Evolutionary conservation across 1,284 basidiomycete genomes (phyloP), one percentile per base, ranked within the genome.

Genomic region (Cutaneotrichosporon arboriforme): DNA sequence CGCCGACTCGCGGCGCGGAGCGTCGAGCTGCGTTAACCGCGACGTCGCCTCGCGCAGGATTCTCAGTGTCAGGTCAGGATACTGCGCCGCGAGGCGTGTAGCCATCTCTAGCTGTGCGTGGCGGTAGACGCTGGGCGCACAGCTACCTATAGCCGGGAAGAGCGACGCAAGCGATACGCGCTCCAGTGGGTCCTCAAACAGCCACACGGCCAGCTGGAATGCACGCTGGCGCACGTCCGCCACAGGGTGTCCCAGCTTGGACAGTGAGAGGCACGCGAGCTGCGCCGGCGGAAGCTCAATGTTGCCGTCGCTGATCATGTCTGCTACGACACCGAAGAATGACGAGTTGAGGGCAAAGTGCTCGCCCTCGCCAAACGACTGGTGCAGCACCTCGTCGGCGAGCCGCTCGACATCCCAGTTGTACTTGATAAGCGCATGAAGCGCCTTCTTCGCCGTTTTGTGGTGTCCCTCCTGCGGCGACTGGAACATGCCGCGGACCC

Each of bases 201-300:
- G 80, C 17, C 81, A 80, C 61, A 88, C 84, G n/a, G 93, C 77
- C 55, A 90, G 81, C 55, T 83, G 80, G 69, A 93, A 87, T 1
- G 92, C 87, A 44, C 82, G 81, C n/a, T 81, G 80, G 7, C 92
- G 84, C 40, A 87, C 83, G 26, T 80, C 77, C 2, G 80, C 65
- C 31, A 83, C 79, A 2, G 84, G 82, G 69, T 94, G 88, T 34
- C 88, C 87, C 3, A 97, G 80, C 69, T 94, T 94, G 18, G 88
- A 84, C 10, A 96, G 76, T 0, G 86, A 87, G 4, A 94, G 78
- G 63, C 86, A 92, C n/a, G 84, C 80, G 10, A 84, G 78, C 66
- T 94, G 89, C 8, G 83, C 79, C 8, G 75, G 73, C 3, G 79
- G 81, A 65, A 84, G 82, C 33, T 88, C 77, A 20, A 72, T 56